Base-by-base conservation (phyloP, 192 early-diverging fungal genomes). In the Dimargaris cristalligena region DNA sequence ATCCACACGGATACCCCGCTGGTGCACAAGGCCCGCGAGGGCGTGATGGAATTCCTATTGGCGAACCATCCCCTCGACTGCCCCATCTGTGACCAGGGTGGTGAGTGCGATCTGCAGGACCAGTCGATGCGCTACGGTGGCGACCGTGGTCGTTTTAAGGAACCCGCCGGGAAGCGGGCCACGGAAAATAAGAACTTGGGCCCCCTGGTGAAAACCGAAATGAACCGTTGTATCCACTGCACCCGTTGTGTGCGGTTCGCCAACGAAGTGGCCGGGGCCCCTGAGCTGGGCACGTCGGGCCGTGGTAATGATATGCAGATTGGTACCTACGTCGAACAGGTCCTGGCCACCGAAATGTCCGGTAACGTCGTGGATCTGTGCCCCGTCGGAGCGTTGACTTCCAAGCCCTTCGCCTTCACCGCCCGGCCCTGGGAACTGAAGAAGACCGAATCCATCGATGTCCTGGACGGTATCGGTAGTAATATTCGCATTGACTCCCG, bases 161-260 rank as follows among this genome's bases (percentile, higher is more conserved):
- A 94, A 74, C 66, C 80, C 41, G 73, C 68, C 32, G 89, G 84
- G 52, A 98, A 98, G 76, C 89, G 95, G 64, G 90, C 95, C 18
- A 88, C 89, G 6, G 95, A 94, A 72, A 91, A 98, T 78, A 98
- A 98, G 79, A 78, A 94, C 67, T 71, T 98, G 59, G 95, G 95
- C 28, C 95, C 95, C 41, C 77, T 98, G 56, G 84, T 98, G 54
- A 89, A 90, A 67, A 98, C 95, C 20, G 80, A 80, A 46, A 98
- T 98, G 95, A 98, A 86, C 34, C 82, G 95, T 51, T 98, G 95
- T 78, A 98, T 98, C 72, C 95, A 98, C 65, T 98, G 95, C 80
- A 98, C 95, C 25, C 86, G 95, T 44, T 98, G 95, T 63, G 95
- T 98, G 56, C 85, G 95, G 60, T 98, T 98, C 51, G 84, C 93